A percentile compares a stretch with the other conserved stretches of the same genome.
These are phyloP conservation scores for Wickerhamiella lipophila DNA, from an alignment of 805 yeast genomes.

Conservation along the genomic window DNA sequence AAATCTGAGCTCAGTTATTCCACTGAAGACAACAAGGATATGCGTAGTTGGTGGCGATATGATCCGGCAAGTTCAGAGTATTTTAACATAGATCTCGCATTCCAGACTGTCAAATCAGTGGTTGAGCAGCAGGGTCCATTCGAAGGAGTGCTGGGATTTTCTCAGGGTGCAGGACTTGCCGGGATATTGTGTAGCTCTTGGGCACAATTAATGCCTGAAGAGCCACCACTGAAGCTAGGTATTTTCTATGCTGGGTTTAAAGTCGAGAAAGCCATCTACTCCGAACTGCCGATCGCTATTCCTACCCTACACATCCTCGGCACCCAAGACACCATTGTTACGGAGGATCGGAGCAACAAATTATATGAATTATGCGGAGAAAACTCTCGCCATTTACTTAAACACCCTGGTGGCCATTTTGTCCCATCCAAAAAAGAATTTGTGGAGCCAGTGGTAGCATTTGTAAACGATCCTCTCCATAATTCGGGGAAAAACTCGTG, in stretches of 20 bases:
- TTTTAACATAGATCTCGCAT: conserved; percentile 31
- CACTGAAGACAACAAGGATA: conserved; percentile 27
- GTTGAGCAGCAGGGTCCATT: conserved; percentile 64
- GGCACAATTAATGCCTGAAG: conserved; percentile 40
- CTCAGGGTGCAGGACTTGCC: conserved; percentile 87
- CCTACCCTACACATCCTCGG: conserved; percentile 68
- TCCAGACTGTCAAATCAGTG: conserved; percentile 41
- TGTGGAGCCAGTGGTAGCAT: conserved; percentile 25
- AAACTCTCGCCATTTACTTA: conserved; percentile 36
- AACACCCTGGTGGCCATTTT: conserved; percentile 95
- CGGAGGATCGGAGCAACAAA: conserved; percentile 52
- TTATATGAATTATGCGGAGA: conserved; percentile 42
- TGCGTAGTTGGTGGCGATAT: conserved; percentile 70
- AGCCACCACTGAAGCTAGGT: conserved; percentile 51
- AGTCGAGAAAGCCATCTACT: conserved; percentile 22
- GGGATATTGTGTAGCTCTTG: conserved; percentile 54
- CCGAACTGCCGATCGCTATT: conserved; percentile 23
- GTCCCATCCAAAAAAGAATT: conserved; percentile 75
- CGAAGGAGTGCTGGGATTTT: conserved; percentile 79
- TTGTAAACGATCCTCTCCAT: conserved; percentile 15
- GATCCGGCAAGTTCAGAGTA: conserved; percentile 24
- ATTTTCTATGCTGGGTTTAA: conserved; percentile 58
- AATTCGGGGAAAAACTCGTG: not conserved
- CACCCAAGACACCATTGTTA: conserved; percentile 74
- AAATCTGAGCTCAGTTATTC: conserved; percentile 67